Evolutionary conservation across 495 filamentous ascomycete species (phyloP).

Genomic region (Penicillium salamii): DNA sequence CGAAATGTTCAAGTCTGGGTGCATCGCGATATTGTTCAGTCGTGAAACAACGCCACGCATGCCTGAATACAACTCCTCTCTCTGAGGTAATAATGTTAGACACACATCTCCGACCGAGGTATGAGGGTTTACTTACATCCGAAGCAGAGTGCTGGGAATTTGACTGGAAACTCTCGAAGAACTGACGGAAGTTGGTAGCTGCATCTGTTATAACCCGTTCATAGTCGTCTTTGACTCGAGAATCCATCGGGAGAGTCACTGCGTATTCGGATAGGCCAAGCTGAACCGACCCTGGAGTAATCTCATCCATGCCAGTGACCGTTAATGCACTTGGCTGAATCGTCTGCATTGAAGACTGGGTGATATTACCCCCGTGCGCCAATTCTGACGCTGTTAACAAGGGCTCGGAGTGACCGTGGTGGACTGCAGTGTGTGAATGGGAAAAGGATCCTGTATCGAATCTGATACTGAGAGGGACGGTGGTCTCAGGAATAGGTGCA

Average conservation of each 20-base stretch:
- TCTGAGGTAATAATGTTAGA: conserved; percentile 18
- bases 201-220: conserved; percentile 31
- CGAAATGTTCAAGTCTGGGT: conserved; percentile 53
- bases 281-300: conserved; percentile 35
- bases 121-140: conserved; percentile 18
- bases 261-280: conserved; percentile 45
- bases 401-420: conserved; percentile 21
- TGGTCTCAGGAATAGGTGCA: conserved; percentile 28
- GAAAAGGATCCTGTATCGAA: conserved; percentile 24
- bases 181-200: conserved; percentile 22
- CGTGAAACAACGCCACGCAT: conserved; percentile 39
- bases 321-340: conserved; percentile 45
- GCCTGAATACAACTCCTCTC: conserved; percentile 20
- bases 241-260: conserved; percentile 45
- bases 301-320: conserved; percentile 26
- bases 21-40: conserved; percentile 48
- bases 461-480: conserved; percentile 38
- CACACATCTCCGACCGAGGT: not conserved
- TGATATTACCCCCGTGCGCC: conserved; percentile 7
- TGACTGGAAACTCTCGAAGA: conserved; percentile 20
- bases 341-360: conserved; percentile 28
- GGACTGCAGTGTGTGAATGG: conserved; percentile 18
- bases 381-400: conserved; percentile 21
- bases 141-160: conserved; percentile 6
- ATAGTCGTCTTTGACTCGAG: conserved; percentile 44